Evolutionary conservation across 805 yeast genomes (phyloP).

Genomic region (Candida sanyiensis): DNA sequence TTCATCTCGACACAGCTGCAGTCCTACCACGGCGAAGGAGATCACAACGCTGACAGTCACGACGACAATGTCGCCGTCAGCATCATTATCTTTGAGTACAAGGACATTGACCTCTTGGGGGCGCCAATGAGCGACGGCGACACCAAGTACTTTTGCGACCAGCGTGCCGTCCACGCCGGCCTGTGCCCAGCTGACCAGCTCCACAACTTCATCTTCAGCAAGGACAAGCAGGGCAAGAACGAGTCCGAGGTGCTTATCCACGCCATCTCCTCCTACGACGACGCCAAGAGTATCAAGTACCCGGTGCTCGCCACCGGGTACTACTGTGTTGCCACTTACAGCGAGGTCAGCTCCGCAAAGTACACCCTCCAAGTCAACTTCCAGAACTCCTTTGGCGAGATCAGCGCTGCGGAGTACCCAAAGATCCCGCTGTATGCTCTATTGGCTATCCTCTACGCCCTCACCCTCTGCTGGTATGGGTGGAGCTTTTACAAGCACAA

Average conservation of each 20-base stretch:
- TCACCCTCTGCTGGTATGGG: conserved; percentile 74
- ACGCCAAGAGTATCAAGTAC: conserved; percentile 56
- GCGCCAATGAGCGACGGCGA: conserved; percentile 37
- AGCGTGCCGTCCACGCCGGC: conserved; percentile 47
- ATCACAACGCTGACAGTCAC: conserved; percentile 19
- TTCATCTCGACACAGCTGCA: conserved; percentile 45
- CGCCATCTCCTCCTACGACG: conserved; percentile 50
- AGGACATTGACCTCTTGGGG: conserved; percentile 70
- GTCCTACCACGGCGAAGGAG: conserved; percentile 14
- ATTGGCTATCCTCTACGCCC: conserved; percentile 75
- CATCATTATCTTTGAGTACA: conserved; percentile 76
- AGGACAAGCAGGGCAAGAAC: conserved; percentile 35
- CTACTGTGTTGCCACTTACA: conserved; percentile 79
- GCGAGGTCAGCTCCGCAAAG: conserved; percentile 28
- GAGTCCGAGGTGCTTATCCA: conserved; percentile 54
- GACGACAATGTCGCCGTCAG: conserved; percentile 43
- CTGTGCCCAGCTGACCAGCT: conserved; percentile 50
- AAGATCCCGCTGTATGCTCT: conserved; percentile 85
- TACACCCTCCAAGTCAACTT: conserved; percentile 71
- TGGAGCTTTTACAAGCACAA: conserved; percentile 83
- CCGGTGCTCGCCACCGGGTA: conserved; percentile 74
- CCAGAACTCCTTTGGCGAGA: conserved; percentile 87
- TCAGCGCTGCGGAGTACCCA: conserved; percentile 88
- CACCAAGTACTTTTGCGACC: conserved; percentile 69
- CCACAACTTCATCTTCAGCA: conserved; percentile 58